phyloP scores from a whole-genome alignment of 768 basidiomycete genomes.

The Hirschioporus abietinus region DNA sequence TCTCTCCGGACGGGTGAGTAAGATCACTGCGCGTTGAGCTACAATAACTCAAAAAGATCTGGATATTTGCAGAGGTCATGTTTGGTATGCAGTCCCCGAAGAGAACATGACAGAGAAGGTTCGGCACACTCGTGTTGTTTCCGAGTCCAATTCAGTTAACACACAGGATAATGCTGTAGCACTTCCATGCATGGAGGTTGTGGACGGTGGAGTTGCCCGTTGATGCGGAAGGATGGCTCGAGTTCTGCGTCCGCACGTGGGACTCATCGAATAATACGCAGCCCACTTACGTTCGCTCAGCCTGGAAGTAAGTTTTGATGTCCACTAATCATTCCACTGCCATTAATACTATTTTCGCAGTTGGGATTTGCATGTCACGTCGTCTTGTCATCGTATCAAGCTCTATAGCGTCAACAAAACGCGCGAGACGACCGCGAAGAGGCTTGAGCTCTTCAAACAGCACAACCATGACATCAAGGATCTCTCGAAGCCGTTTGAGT shows the following conservation, averaged over 20 bases:
- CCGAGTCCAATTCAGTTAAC: background rate
- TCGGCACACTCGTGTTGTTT: background rate
- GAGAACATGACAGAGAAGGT: slow-evolving; percentile 48
- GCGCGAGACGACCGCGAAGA: slow-evolving; percentile 35
- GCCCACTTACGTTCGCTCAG: slow-evolving; percentile 48
- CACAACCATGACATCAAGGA: slow-evolving; percentile 35
- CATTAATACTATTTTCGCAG: slow-evolving; percentile 20
- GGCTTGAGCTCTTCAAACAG: slow-evolving; percentile 35
- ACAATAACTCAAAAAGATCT: background rate
- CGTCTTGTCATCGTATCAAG: slow-evolving; percentile 49
- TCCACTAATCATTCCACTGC: background rate
- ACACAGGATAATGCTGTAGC: slow-evolving; percentile 22
- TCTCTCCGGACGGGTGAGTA: slow-evolving; percentile 42
- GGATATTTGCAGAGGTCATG: slow-evolving; percentile 33
- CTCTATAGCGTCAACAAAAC: slow-evolving; percentile 46
- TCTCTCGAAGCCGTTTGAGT: slow-evolving; percentile 36
- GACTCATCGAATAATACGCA: slow-evolving; percentile 55
- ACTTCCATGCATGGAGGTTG: slow-evolving; percentile 50
- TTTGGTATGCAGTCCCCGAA: slow-evolving; percentile 43
- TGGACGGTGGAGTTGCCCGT: slow-evolving; percentile 49
- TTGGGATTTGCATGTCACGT: slow-evolving; percentile 51
- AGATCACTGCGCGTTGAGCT: background rate
- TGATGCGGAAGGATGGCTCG: slow-evolving; percentile 52
- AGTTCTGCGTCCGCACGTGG: slow-evolving; percentile 52
- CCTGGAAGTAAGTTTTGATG: slow-evolving; percentile 42